Evolutionary conservation across 2,329 filamentous ascomycete genomes (phyloP), one percentile per base, ranked within the genome.

Genomic region (Bertia moriformis): DNA sequence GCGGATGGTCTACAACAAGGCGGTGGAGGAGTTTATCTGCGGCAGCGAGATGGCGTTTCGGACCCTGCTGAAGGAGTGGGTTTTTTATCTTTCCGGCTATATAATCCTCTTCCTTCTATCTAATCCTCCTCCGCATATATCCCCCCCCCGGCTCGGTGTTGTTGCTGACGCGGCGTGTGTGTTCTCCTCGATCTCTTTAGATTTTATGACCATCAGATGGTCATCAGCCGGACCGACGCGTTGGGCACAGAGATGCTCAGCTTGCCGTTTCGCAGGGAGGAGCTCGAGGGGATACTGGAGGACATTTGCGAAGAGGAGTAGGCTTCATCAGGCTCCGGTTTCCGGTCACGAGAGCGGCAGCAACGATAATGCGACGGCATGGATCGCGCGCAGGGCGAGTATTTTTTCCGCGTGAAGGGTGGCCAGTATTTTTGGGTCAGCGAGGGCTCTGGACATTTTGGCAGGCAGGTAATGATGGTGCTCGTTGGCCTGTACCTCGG

Each of bases 141-240:
- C 14, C 19, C 4, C 38, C 19, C 24, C 19, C 27, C 15, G 12
- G 30, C 17, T 42, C 38, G 51, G 59, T 43, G 64, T 54, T 40
- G 41, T 14, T n/a, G 12, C 15, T 32, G 39, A 12, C 12, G 12
- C n/a, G n/a, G 12, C n/a, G n/a, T 29, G 12, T 29, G 12, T 29
- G 12, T 29, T 29, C n/a, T 29, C n/a, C n/a, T n/a, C n/a, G 14
- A n/a, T 38, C 5, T 19, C 3, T 18, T 13, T 46, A 83, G 78
- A 58, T 91, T 98, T 57, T 86, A 95, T 54, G 91, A 98, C 51
- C 91, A 98, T 63, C 86, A 95, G 53, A 96, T 98, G 77, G 83
- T 98, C 45, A 85, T 85, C 40, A 93, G 83, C 44, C 75, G 78
- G 44, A 89, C 89, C 53, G 89, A 98, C 56, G 71, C 73, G 0